Evolutionary conservation across 129 eudicot species (phyloP).

Genomic region (Lactuca sativa): DNA sequence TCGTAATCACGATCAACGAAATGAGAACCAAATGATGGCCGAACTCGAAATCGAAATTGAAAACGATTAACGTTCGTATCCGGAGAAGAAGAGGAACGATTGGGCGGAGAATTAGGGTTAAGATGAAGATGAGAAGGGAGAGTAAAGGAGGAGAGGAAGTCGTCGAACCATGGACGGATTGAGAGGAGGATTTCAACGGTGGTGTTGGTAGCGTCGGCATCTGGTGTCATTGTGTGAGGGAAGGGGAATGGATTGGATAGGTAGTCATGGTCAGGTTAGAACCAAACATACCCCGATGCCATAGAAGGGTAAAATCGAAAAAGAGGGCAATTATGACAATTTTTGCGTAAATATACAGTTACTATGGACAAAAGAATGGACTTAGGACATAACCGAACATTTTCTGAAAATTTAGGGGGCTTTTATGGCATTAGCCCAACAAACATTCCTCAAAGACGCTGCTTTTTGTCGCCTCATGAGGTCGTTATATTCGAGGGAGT

Average conservation of each 20-base stretch:
- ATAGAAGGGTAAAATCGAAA: too few relatives aligned
- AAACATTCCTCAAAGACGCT: too few relatives aligned
- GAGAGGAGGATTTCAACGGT: slow-evolving; percentile 39
- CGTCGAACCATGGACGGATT: slow-evolving; percentile 66
- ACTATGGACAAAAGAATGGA: too few relatives aligned
- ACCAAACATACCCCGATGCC: too few relatives aligned
- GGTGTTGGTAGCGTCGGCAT: slow-evolving; percentile 36
- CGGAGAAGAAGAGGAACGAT: slow-evolving; percentile 43
- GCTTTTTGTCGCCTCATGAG: too few relatives aligned
- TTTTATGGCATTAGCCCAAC: too few relatives aligned
- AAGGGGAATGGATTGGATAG: not conserved
- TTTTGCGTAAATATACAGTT: too few relatives aligned
- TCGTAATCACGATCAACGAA: slow-evolving; percentile 32
- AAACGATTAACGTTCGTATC: slow-evolving; percentile 44
- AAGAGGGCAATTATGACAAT: too few relatives aligned
- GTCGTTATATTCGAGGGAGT: too few relatives aligned
- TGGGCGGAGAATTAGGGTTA: slow-evolving; percentile 59
- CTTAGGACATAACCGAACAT: too few relatives aligned
- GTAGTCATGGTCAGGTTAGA: slow-evolving; percentile 2
- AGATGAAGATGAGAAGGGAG: slow-evolving; percentile 43
- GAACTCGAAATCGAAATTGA: slow-evolving; percentile 36
- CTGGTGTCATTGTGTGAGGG: slow-evolving; percentile 22
- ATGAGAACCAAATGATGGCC: slow-evolving; percentile 48
- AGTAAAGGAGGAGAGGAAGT: slow-evolving; percentile 49
- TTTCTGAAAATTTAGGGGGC: too few relatives aligned